Evolutionary conservation across 2,329 filamentous ascomycete species (phyloP).

Genomic region (Diplodia sapinea): DNA sequence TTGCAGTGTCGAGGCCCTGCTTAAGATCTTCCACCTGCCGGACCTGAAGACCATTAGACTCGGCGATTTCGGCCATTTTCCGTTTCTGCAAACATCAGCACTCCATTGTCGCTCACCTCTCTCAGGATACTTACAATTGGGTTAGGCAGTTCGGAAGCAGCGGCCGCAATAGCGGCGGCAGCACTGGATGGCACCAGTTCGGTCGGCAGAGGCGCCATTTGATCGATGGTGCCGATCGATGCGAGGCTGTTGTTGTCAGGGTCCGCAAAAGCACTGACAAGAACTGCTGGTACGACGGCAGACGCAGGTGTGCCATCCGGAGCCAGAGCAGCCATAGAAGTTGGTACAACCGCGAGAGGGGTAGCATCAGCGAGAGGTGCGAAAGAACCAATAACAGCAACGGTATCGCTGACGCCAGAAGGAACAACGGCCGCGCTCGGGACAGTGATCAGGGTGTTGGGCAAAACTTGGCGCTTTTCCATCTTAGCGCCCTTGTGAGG

Average conservation of each 20-base stretch:
- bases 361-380: neutral
- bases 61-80: neutral
- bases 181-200: neutral
- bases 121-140: neutral
- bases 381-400: slow-evolving; percentile 5
- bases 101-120: neutral
- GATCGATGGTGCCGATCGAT: neutral
- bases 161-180: slow-evolving; percentile 5
- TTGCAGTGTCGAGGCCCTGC: neutral
- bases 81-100: slow-evolving; percentile 11
- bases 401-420: neutral
- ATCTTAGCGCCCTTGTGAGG: neutral
- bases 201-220: neutral
- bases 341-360: slow-evolving; percentile 9
- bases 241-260: slow-evolving; percentile 9
- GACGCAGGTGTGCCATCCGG: neutral
- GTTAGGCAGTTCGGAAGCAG: neutral
- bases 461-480: neutral
- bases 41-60: neutral
- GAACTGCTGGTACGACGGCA: neutral
- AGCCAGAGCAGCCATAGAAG: slow-evolving; percentile 16
- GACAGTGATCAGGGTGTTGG: neutral
- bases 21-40: neutral
- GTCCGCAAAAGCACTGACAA: slow-evolving; percentile 13
- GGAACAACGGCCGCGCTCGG: neutral